Percentiles rank a stretch among this genome's conserved stretches.
phyloP scores from a whole-genome alignment of 768 basidiomycete species.

The Mycena polygramma region DNA sequence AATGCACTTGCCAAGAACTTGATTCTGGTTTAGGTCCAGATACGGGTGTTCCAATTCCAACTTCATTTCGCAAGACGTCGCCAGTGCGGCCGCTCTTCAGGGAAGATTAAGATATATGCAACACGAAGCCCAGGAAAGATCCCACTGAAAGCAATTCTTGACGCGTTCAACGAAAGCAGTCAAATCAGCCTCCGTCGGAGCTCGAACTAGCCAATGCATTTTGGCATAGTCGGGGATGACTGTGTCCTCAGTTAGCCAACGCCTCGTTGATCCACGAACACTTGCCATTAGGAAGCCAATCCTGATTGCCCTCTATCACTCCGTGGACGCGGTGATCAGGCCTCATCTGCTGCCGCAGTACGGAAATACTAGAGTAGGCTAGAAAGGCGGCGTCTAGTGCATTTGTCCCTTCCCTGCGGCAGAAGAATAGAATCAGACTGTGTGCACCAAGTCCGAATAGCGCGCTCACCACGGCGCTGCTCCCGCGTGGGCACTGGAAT shows the following conservation, averaged over 20 bases:
- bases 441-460: conserved; percentile 20
- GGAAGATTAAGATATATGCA: conserved; percentile 25
- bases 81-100: conserved; percentile 73
- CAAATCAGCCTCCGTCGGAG: conserved; percentile 72
- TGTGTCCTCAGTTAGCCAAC: conserved; percentile 2
- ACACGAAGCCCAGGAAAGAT: conserved; percentile 12
- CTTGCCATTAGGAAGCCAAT: conserved; percentile 79
- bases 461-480: conserved; percentile 74
- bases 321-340: conserved; percentile 87
- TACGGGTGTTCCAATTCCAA: conserved; percentile 58
- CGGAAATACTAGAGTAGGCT: conserved; percentile 83
- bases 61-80: conserved; percentile 69
- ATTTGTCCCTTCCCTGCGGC: conserved; percentile 80
- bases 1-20: conserved; percentile 59
- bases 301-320: conserved; percentile 70
- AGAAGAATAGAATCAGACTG: conserved; percentile 23
- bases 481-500: conserved; percentile 80
- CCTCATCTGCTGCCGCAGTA: conserved; percentile 88
- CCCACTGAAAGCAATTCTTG: conserved; percentile 79
- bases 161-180: conserved; percentile 69
- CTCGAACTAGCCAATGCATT: conserved; percentile 80
- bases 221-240: conserved; percentile 89
- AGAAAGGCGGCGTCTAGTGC: conserved; percentile 91
- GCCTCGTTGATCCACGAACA: conserved; percentile 17
- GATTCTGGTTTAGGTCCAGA: conserved; percentile 72